Base-by-base conservation (phyloP, 148 eudicot species). In the Bassia scoparia region DNA sequence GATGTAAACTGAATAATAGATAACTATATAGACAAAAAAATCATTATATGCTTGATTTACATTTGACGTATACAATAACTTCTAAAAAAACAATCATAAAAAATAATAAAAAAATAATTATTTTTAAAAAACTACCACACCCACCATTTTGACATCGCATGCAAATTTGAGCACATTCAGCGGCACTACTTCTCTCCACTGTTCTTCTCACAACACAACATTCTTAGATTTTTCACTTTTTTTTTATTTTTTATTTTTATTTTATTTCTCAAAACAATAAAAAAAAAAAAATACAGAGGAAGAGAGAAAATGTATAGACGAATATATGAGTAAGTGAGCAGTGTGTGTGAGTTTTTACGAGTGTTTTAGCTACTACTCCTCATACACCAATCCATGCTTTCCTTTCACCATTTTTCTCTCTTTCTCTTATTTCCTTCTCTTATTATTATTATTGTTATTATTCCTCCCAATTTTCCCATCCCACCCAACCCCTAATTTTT, bases 401-500 rank as follows among this genome's bases (percentile, higher is more conserved):
- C 26, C 24, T 27, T 56, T 26, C 48, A 33, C 35, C 31, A 59
- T 33, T 63, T 67, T 35, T 46, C 54, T 49, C 70, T 24, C 56
- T 62, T 62, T 29, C 59, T 8, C 8, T 41, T 43, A 31, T 34
- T 54, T 49, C 20, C 68, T 61, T 21, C 30, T 43, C 67, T 44
- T 21, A 63, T 18, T 33, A 26, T 35, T 61, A 52, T 65, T 23
- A 27, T 26, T 50, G 43, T 4, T 35, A 15, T 11, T 49, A 48
- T 48, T 48, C 14, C 14, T 12, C 52, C 52, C 52, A 14, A 48
- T 10, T 55, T 24, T 46, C 20, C 34, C 8, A 33, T 41, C 23
- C 54, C 31, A 11, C 15, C 31, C 33, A 72, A 66, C 70, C 80
- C 80, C 80, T 70, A 70, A 71, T 70, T 62, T 41, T 30, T 27